These are phyloP conservation scores for Calonectria leucothoes DNA, from an alignment of 2,329 filamentous ascomycete genomes.

Conservation along the genomic window DNA sequence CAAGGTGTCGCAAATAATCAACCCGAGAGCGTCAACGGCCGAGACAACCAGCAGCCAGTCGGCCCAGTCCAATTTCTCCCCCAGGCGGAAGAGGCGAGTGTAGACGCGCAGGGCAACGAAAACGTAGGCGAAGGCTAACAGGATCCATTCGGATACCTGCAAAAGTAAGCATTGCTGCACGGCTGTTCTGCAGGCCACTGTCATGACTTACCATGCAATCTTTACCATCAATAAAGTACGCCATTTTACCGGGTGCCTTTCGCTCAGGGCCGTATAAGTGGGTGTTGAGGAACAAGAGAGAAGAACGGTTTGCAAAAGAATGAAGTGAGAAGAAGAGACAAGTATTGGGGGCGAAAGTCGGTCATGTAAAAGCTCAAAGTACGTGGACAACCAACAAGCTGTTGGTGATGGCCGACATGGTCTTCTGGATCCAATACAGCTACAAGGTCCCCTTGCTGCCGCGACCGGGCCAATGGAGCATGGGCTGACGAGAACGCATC, in stretches of 20 bases:
- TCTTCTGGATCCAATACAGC: background rate
- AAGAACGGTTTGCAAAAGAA: background rate
- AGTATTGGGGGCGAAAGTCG: background rate
- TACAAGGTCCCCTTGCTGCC: background rate
- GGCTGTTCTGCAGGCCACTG: no score
- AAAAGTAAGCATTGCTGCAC: conserved; percentile 1
- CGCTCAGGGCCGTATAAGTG: background rate
- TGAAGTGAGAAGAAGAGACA: background rate
- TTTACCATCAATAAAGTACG: conserved; percentile 36
- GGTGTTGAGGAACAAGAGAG: background rate
- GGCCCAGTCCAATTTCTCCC: conserved; percentile 44
- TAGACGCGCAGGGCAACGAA: conserved; percentile 47
- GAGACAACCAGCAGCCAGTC: conserved; percentile 45
- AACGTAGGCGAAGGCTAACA: conserved; percentile 40
- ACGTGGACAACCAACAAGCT: background rate
- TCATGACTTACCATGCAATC: conserved; percentile 33
- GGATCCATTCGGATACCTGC: conserved; percentile 49
- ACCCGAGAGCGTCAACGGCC: conserved; percentile 44
- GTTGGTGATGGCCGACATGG: background rate
- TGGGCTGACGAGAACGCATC: background rate
- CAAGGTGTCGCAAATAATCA: conserved; percentile 50
- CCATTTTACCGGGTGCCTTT: conserved; percentile 20
- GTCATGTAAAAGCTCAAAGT: background rate
- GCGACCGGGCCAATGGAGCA: background rate
- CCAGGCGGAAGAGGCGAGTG: conserved; percentile 45